Conservation (phyloP, 2,329 filamentous ascomycete genomes). For the Ceratocystis alfenasii region DNA sequence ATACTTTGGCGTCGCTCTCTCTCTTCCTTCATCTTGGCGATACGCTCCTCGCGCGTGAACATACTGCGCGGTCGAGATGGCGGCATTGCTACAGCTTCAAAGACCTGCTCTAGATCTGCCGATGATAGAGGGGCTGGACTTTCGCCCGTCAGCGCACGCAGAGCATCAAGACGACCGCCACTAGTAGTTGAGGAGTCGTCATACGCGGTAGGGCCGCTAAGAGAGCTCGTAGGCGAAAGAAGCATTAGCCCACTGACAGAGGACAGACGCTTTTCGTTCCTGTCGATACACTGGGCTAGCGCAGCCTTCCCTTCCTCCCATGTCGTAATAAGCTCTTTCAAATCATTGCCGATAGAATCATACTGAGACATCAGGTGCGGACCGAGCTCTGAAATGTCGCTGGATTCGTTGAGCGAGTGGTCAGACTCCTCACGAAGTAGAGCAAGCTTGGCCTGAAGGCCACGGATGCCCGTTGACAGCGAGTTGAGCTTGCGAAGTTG, state of each 20-base stretch:
- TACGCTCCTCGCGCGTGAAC: constrained; percentile 74
- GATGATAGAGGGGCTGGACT: constrained; percentile 39
- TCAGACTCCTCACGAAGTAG: constrained; percentile 83
- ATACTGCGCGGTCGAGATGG: constrained; percentile 56
- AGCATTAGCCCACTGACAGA: constrained; percentile 45
- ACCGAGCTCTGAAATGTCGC: constrained; percentile 62
- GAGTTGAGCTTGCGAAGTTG: constrained; percentile 82
- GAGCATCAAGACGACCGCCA: constrained; percentile 43
- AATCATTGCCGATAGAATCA: constrained; percentile 81
- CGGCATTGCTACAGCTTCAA: constrained; percentile 73
- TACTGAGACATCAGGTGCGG: constrained; percentile 76
- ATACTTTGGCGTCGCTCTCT: constrained; percentile 59
- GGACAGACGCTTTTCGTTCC: constrained; percentile 59
- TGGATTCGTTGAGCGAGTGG: constrained; percentile 60
- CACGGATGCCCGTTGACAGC: constrained; percentile 78
- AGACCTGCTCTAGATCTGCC: constrained; percentile 58
- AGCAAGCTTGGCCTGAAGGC: constrained; percentile 88
- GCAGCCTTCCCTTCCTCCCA: constrained; percentile 84
- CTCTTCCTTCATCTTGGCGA: constrained; percentile 79
- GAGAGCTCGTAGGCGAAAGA: constrained; percentile 45
- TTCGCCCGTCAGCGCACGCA: constrained; percentile 69
- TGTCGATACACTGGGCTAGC: constrained; percentile 68
- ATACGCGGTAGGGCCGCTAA: constrained; percentile 56
- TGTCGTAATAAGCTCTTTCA: constrained; percentile 65
- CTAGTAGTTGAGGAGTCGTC: constrained; percentile 33